phyloP scores from a whole-genome alignment of 2,329 filamentous ascomycete species.

The Shiraia sp. region DNA sequence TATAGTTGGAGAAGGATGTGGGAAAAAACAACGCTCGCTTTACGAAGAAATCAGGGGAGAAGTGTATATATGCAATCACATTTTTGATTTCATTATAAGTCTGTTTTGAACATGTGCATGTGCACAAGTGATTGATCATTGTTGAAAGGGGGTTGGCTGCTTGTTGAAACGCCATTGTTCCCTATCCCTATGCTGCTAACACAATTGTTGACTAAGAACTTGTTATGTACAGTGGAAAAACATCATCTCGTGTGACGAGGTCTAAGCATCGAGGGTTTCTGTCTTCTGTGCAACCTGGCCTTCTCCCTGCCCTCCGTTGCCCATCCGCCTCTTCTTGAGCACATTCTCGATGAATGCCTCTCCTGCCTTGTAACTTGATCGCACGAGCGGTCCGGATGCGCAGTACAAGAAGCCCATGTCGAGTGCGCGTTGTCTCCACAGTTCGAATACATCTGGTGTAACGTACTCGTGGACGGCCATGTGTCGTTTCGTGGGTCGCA shows the following conservation, averaged over 20 bases:
- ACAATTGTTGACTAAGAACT: not conserved
- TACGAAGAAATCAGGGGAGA: not conserved
- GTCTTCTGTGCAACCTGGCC: slow-evolving; percentile 10
- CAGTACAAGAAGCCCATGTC: slow-evolving; percentile 98
- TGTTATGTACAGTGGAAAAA: not conserved
- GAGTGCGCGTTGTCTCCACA: slow-evolving; percentile 86
- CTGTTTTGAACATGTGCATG: not conserved
- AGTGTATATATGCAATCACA: not conserved
- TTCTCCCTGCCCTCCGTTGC: slow-evolving; percentile 10
- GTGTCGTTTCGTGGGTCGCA: slow-evolving; percentile 97
- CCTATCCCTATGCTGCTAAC: not conserved
- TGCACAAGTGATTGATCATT: not conserved
- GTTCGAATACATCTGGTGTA: slow-evolving; percentile 86
- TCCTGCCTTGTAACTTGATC: slow-evolving; percentile 96
- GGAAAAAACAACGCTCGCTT: no score
- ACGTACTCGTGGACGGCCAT: slow-evolving; percentile 97
- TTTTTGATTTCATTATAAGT: not conserved
- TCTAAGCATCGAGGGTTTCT: not conserved
- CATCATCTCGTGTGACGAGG: not conserved
- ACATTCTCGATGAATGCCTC: slow-evolving; percentile 99
- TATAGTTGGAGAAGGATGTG: no score
- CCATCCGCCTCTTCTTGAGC: slow-evolving; percentile 67
- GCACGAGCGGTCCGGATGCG: slow-evolving; percentile 87
- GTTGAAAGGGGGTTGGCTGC: not conserved
- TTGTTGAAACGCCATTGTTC: not conserved